Conservation (phyloP, 768 basidiomycete genomes). For the Mrakia frigida region DNA sequence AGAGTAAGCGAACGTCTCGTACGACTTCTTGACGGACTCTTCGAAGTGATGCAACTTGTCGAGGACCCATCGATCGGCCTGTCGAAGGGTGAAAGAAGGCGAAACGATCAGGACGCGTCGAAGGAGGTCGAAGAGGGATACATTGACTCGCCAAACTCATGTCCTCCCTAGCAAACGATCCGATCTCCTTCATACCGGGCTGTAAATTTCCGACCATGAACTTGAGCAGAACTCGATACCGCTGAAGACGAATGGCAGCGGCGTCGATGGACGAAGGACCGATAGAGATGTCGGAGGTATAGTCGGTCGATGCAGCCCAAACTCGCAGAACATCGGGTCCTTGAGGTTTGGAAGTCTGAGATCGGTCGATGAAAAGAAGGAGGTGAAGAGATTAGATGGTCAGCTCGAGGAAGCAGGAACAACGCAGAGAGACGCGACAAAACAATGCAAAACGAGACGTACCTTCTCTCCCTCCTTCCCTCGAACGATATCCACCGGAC, state of each 20-base stretch:
- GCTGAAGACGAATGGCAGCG: constrained; percentile 73
- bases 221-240: constrained; percentile 60
- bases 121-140: neutral
- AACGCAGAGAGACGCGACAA: too few relatives aligned
- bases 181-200: constrained; percentile 27
- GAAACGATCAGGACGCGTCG: constrained; percentile 22
- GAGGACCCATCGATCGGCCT: constrained; percentile 84
- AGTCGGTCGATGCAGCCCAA: constrained; percentile 89
- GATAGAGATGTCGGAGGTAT: constrained; percentile 79
- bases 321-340: constrained; percentile 81
- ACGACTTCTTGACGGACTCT: constrained; percentile 60
- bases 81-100: neutral
- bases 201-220: constrained; percentile 80
- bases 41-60: constrained; percentile 74
- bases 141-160: constrained; percentile 60
- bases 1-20: constrained; percentile 70
- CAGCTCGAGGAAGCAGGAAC: too few relatives aligned
- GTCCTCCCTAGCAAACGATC: constrained; percentile 32
- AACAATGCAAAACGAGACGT: constrained; percentile 4
- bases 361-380: neutral
- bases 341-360: constrained; percentile 63
- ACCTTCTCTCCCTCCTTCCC: constrained; percentile 60
- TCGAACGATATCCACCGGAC: constrained; percentile 70
- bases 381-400: neutral
- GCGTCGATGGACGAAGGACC: constrained; percentile 71